Percentiles rank a stretch among this genome's conserved stretches.
phyloP scores from a whole-genome alignment of 2,329 filamentous ascomycete species.

The Fusarium compactum region DNA sequence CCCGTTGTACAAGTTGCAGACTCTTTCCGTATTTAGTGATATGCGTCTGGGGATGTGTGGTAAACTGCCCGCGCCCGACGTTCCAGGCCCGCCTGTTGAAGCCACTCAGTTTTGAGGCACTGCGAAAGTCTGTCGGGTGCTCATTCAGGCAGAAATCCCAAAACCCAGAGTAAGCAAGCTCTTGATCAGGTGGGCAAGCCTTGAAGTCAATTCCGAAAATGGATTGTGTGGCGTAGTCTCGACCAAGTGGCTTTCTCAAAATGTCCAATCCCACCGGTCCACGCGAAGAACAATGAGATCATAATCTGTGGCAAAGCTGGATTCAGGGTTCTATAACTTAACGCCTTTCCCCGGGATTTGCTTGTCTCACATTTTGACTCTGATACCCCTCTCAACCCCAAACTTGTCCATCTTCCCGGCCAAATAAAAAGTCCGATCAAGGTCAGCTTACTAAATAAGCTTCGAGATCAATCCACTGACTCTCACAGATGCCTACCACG shows the following conservation, averaged over 20 bases:
- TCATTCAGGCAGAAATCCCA: neutral
- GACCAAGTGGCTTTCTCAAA: neutral
- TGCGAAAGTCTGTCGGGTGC: too few relatives aligned
- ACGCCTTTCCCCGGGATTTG: neutral
- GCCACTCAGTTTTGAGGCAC: neutral
- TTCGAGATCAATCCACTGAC: neutral
- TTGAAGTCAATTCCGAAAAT: neutral
- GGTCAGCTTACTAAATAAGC: neutral
- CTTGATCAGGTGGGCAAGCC: neutral
- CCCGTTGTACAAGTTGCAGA: neutral
- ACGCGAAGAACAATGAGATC: neutral
- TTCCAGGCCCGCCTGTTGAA: neutral
- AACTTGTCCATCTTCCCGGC: neutral
- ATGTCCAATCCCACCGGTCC: neutral
- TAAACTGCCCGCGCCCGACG: neutral
- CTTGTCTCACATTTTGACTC: neutral
- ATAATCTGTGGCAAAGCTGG: neutral
- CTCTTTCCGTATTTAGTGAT: neutral
- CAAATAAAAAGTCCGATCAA: neutral
- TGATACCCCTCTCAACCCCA: neutral
- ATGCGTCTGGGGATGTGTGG: neutral
- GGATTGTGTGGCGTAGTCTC: conserved; percentile 4
- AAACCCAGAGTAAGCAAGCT: neutral
- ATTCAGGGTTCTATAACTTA: neutral
- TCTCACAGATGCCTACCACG: neutral